Evolutionary conservation across 2,329 filamentous ascomycete genomes (phyloP), one percentile per base, ranked within the genome.

Genomic region (Microdochium paspali): DNA sequence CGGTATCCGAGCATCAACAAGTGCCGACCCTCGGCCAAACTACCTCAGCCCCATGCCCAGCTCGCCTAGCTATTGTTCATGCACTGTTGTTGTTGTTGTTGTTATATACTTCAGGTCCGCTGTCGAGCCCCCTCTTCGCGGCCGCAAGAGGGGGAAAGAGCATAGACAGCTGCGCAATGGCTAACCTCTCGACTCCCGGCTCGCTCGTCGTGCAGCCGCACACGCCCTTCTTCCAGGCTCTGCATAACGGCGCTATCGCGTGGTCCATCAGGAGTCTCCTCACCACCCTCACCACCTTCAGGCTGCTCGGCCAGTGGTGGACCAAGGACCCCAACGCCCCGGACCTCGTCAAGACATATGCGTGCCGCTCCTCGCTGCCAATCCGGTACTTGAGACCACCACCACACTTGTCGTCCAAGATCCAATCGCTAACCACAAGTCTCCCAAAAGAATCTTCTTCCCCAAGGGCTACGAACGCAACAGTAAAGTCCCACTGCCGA

Each of bases 401-500:
- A 25, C 20, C n/a, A 25, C 32, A 25, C 26, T 25, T 10, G 21
- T 15, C 24, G 42, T 30, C 2, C 9, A 18, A 13, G 18, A 18
- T n/a, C n/a, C n/a, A n/a, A n/a, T n/a, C n/a, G n/a, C n/a, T n/a
- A n/a, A n/a, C n/a, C n/a, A n/a, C n/a, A n/a, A n/a, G n/a, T n/a
- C n/a, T n/a, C n/a, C n/a, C n/a, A n/a, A 15, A 15, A 61, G 59
- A 5, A 58, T 69, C n/a, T 69, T 67, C 53, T 58, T 64, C 24
- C 66, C 66, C 9, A 54, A 51, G 24, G 51, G 50, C 13, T 60
- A 61, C 47, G 56, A 65, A 31, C 52, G 53, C 44, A 51, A 53
- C 4, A 54, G 54, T 2, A 51, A 57, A n/a, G 47, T 55, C 25
- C 45, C 50, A 3, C 54, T 61, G 3, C 68, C 70, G 3, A 60